These are phyloP conservation scores for Ascochyta viciae-villosae DNA, from an alignment of 2,329 filamentous ascomycete species.

Conservation along the genomic window DNA sequence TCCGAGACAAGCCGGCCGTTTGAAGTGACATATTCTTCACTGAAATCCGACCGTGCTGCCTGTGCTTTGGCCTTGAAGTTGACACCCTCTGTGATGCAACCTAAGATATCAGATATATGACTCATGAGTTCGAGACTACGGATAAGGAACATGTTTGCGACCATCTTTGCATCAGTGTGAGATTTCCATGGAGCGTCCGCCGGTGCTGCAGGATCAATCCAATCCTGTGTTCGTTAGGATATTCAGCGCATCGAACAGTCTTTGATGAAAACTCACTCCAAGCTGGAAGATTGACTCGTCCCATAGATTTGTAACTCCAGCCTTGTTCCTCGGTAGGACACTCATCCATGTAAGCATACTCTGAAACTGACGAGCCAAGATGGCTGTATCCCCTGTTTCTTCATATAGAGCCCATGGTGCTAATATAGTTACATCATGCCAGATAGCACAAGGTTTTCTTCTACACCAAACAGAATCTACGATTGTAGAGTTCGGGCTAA, in stretches of 20 bases:
- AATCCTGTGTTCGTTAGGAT: conserved; percentile 50
- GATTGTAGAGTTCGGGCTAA: neutral
- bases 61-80: neutral
- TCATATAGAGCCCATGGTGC: conserved; percentile 2
- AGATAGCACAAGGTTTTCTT: neutral
- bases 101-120: neutral
- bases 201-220: conserved; percentile 15
- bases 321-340: neutral
- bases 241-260: conserved; percentile 48
- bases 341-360: conserved; percentile 4
- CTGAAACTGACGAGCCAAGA: neutral
- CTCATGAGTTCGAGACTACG: neutral
- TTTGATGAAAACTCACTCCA: neutral
- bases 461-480: neutral
- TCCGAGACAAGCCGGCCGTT: neutral
- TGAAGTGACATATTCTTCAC: neutral
- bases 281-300: neutral
- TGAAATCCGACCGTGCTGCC: neutral
- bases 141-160: conserved; percentile 5
- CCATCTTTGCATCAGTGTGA: conserved; percentile 1
- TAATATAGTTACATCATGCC: conserved; percentile 1
- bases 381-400: neutral
- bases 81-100: neutral
- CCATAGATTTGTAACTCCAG: neutral
- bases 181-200: conserved; percentile 22